These are phyloP conservation scores for Trichoderma gracile DNA, from an alignment of 2,329 filamentous ascomycete genomes.

Conservation along the genomic window DNA sequence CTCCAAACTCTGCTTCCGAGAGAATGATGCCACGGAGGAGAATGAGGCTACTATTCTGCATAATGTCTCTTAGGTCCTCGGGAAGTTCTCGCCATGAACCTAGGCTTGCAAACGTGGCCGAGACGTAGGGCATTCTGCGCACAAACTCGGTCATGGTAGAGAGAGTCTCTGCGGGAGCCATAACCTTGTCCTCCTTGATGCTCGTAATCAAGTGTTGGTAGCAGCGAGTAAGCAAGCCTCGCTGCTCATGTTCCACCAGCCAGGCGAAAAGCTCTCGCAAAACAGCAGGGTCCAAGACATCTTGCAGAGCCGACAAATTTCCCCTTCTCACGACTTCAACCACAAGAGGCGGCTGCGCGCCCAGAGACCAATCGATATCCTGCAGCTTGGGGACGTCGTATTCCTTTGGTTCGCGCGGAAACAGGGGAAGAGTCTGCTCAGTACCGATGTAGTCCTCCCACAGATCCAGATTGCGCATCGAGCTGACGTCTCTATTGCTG, in stretches of 20 bases:
- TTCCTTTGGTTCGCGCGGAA: slow-evolving; percentile 37
- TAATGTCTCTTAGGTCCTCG: neutral
- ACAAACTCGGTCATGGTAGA: slow-evolving; percentile 2
- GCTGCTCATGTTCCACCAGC: slow-evolving; percentile 16
- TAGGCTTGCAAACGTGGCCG: slow-evolving; percentile 7
- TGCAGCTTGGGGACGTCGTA: slow-evolving; percentile 37
- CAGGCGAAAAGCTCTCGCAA: slow-evolving; percentile 8
- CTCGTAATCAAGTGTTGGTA: slow-evolving; percentile 14
- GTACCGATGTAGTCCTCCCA: slow-evolving; percentile 46
- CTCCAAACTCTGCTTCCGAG: slow-evolving; percentile 19
- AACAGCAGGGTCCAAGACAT: slow-evolving; percentile 4
- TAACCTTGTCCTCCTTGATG: slow-evolving; percentile 10
- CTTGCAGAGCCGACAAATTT: slow-evolving; percentile 18
- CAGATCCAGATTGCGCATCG: slow-evolving; percentile 41
- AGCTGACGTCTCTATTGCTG: slow-evolving; percentile 43
- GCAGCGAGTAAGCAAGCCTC: slow-evolving; percentile 12
- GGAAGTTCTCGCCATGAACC: slow-evolving; percentile 9
- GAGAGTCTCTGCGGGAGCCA: slow-evolving; percentile 15
- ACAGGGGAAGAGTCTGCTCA: slow-evolving; percentile 40
- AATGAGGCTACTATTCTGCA: slow-evolving; percentile 18
- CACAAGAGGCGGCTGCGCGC: slow-evolving; percentile 11
- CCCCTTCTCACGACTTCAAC: neutral
- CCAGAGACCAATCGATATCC: slow-evolving; percentile 28
- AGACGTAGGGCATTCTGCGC: neutral
- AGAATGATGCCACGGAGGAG: slow-evolving; percentile 19